Evolutionary conservation across 306 rosid species (phyloP), one percentile per base, ranked within the genome.

Genomic region (Senna siamea): DNA sequence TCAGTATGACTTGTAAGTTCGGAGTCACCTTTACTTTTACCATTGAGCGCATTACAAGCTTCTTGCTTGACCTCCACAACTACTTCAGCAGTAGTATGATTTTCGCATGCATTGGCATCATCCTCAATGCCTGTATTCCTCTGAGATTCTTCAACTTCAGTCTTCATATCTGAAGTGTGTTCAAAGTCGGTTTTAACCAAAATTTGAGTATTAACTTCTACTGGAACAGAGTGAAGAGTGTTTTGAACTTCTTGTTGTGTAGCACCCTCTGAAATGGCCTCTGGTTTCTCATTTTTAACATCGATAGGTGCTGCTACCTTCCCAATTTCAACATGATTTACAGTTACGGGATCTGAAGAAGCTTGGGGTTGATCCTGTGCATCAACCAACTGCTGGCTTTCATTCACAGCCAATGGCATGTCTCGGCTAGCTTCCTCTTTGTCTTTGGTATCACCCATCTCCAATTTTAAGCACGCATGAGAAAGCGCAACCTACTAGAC

Each of bases 381-480:
- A 56, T 79, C 75, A 75, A 52, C 80, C 18, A 66, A 69, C 55
- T 56, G 43, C 30, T 73, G 48, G 48, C 68, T 79, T 77, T 85
- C 85, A 41, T 75, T 76, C 50, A 81, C 63, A 41, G 13, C 66
- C 50, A 19, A 58, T 20, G 77, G 70, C 47, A 34, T 55, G 0
- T 70, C 68, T 53, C 74, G 77, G 38, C 68, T 75, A 82, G 58
- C 62, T 70, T 74, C 86, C 69, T 76, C 79, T 2, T 78, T 84
- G 43, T 76, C 94, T 75, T 82, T 81, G 47, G 87, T 51, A 66
- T 82, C 85, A 84, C 82, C 78, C 98, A 91, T 93, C 77, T 85
- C 65, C 66, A 54, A 80, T 70, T 86, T 61, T 37, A 78, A 67
- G 32, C 26, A 65, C 37, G 69, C 82, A 78, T 56, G 46, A 68